Evolutionary conservation across 495 filamentous ascomycete genomes (phyloP).

Genomic region (Xylaria longipes): DNA sequence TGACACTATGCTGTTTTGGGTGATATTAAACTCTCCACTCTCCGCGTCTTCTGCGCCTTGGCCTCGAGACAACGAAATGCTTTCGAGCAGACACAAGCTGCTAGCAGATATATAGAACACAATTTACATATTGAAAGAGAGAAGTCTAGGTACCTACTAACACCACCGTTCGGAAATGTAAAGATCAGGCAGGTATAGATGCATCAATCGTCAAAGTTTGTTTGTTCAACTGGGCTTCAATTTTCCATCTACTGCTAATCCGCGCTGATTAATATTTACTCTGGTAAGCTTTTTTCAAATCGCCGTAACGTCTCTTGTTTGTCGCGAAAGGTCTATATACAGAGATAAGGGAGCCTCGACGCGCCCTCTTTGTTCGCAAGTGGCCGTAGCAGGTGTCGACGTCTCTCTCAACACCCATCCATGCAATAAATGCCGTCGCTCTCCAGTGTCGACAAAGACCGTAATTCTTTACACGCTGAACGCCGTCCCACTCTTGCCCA

Average conservation of each 20-base stretch:
- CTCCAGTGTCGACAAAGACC: conserved; percentile 15
- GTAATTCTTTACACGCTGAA: conserved; percentile 26
- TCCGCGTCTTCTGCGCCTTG: too few species aligned
- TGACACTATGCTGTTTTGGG: too few species aligned
- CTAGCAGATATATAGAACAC: neutral
- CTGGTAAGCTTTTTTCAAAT: neutral
- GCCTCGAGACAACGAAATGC: too few species aligned
- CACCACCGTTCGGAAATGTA: neutral
- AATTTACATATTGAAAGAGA: neutral
- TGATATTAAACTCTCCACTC: too few species aligned
- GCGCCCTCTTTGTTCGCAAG: conserved; percentile 5
- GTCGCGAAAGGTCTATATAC: conserved; percentile 24
- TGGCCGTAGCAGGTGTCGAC: conserved; percentile 4
- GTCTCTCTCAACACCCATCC: conserved; percentile 14
- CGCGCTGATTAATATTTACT: conserved; percentile 25
- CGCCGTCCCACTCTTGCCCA: conserved; percentile 24
- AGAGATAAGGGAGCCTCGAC: neutral
- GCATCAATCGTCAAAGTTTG: neutral
- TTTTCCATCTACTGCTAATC: conserved; percentile 13
- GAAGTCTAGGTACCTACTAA: neutral
- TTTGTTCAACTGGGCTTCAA: conserved; percentile 16
- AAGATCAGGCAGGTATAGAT: neutral
- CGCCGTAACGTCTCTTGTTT: conserved; percentile 6
- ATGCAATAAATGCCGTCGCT: conserved; percentile 21
- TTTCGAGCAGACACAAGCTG: neutral